Percentiles rank a stretch among this genome's conserved stretches.
Conservation (phyloP, 2,329 filamentous ascomycete species). For the Aspergillus fumigatus region DNA sequence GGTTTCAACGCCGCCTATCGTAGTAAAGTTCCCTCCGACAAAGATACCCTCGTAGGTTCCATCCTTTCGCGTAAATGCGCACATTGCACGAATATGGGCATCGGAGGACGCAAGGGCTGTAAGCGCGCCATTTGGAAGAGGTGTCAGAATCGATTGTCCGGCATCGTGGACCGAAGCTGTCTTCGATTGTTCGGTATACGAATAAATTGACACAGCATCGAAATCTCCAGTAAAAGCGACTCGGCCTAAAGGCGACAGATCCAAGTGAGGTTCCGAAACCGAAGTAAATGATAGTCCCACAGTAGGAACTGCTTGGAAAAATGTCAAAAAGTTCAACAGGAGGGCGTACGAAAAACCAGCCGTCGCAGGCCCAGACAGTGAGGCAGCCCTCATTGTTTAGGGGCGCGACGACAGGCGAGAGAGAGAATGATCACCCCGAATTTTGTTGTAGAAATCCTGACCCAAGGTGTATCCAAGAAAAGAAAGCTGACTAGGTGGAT, state of each 20-base stretch:
- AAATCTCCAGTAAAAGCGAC: slow-evolving; percentile 88
- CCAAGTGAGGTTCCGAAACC: slow-evolving; percentile 48
- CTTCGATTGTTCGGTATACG: slow-evolving; percentile 75
- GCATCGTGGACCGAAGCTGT: slow-evolving; percentile 61
- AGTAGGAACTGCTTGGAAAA: slow-evolving; percentile 19
- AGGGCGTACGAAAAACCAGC: slow-evolving; percentile 33
- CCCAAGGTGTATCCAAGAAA: slow-evolving; percentile 12
- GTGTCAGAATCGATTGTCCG: slow-evolving; percentile 73
- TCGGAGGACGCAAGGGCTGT: slow-evolving; percentile 70
- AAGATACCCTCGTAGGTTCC: slow-evolving; percentile 69
- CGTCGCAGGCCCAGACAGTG: slow-evolving; percentile 44
- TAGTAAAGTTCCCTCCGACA: slow-evolving; percentile 93
- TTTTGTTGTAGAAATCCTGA: slow-evolving; percentile 6
- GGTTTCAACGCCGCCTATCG: slow-evolving; percentile 70
- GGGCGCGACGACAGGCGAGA: slow-evolving; percentile 34
- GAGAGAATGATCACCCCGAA: slow-evolving; percentile 10
- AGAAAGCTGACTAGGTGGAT: slow-evolving; percentile 8
- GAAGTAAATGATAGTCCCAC: slow-evolving; percentile 34
- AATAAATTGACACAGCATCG: slow-evolving; percentile 82
- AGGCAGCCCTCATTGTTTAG: slow-evolving; percentile 41
- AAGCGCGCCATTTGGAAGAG: slow-evolving; percentile 81
- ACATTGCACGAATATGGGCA: slow-evolving; percentile 84
- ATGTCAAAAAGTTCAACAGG: slow-evolving; percentile 16
- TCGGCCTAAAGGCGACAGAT: slow-evolving; percentile 71
- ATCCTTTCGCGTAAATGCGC: slow-evolving; percentile 64